phyloP scores from a whole-genome alignment of 768 basidiomycete species.

The Pleurotus djamor region DNA sequence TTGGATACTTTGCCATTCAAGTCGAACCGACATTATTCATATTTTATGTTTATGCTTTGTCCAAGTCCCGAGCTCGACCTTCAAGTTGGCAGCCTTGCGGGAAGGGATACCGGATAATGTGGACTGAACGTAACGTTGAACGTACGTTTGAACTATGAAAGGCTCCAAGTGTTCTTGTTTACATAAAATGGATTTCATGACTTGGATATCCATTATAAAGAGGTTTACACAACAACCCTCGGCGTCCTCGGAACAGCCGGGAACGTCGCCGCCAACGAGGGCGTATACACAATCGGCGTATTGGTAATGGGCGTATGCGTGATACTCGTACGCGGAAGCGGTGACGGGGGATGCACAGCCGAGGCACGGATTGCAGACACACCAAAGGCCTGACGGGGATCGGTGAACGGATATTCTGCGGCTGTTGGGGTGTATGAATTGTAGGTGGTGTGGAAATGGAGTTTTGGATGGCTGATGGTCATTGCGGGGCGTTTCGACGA shows the following conservation, averaged over 20 bases:
- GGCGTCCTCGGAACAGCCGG: background rate
- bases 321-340: background rate
- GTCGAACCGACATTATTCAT: no score
- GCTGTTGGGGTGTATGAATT: slow-evolving; percentile 10
- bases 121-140: no score
- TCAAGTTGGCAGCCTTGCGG: no score
- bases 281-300: slow-evolving; percentile 1
- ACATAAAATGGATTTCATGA: no score
- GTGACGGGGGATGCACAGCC: background rate
- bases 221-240: background rate
- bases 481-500: background rate
- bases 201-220: no score
- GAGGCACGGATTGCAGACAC: no score
- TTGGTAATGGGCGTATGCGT: background rate
- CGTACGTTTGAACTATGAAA: no score
- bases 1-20: no score
- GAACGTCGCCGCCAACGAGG: background rate
- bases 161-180: no score
- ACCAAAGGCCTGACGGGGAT: slow-evolving; percentile 6
- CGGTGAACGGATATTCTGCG: slow-evolving; percentile 8
- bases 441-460: slow-evolving; percentile 9
- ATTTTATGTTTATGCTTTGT: no score
- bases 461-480: slow-evolving; percentile 1
- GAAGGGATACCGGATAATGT: no score
- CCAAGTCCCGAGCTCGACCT: no score